These are phyloP conservation scores for Pelargonium australe DNA, from an alignment of 441 rosid genomes.

Conservation along the genomic window DNA sequence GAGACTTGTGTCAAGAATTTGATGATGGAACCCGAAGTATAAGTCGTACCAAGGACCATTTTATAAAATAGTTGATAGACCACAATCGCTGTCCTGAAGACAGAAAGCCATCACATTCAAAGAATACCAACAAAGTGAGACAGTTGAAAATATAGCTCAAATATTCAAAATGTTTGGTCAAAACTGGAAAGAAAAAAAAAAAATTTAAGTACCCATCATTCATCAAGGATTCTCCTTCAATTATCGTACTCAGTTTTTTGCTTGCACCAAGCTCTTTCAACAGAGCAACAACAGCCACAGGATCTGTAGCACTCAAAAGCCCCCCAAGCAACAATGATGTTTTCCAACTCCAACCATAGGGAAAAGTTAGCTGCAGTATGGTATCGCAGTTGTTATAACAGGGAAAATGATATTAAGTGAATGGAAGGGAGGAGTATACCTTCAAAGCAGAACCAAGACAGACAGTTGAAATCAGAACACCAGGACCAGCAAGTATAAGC, in stretches of 20 bases:
- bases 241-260: conserved; percentile 80
- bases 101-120: conserved; percentile 20
- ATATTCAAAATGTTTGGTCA: conserved; percentile 8
- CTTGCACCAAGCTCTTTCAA: conserved; percentile 90
- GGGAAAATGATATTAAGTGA: conserved; percentile 5
- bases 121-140: conserved; percentile 16
- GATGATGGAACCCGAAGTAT: conserved; percentile 44
- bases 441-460: conserved; percentile 71
- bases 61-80: conserved; percentile 76
- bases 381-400: conserved; percentile 11
- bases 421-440: conserved; percentile 34
- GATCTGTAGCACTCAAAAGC: conserved; percentile 91
- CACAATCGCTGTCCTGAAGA: conserved; percentile 81
- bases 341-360: conserved; percentile 87
- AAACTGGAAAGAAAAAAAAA: conserved; percentile 15
- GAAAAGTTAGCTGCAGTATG: conserved; percentile 64
- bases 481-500: conserved; percentile 92
- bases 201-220: conserved; percentile 69
- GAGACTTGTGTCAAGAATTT: conserved; percentile 63
- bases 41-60: conserved; percentile 75
- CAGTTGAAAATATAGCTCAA: conserved; percentile 8
- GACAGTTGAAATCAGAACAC: conserved; percentile 78
- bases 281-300: conserved; percentile 92
- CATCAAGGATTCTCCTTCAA: conserved; percentile 97
- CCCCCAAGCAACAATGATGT: conserved; percentile 85